Base-by-base conservation (phyloP, 805 yeast genomes). In the Sugiyamaella chiloensis region DNA sequence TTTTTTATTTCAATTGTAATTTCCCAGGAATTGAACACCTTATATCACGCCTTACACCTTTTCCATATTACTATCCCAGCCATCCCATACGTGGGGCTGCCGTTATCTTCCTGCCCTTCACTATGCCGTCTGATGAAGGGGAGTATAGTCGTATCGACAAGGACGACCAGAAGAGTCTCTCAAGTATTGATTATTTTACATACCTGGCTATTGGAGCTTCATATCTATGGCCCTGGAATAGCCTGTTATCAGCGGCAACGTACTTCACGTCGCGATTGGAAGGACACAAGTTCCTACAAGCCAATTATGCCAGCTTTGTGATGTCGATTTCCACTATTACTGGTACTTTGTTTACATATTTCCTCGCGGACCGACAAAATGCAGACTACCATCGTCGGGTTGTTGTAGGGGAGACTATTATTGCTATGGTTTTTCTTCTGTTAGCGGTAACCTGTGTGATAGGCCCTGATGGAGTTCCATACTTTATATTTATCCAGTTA, bases 151-250 rank as follows among this genome's bases (percentile, higher is more conserved):
- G 16, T 14, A 19, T 39, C 14, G 32, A 26, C 9, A 23, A 26
- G 7, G 42, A 26, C 9, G 19, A 21, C 12, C 16, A 19, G 3
- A 21, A 34, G 4, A 34, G 12, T 3, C 24, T 40, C 23, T 40
- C 42, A 11, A 7, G 14, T 11, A 17, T 24, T 14, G 56, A 59
- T 40, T 87, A 85, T 59, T 23, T 74, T 8, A 78, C 91, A 0
- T 88, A 84, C 59, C 66, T 80, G 20, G 56, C 78, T 9, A 74
- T 86, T 5, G 97, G 97, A 0, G 73, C 87, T 11, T 84, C 96
- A 1, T 71, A 85, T 17, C 72, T 91, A 17, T 91, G 98, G 97
- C 98, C 98, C 0, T 91, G 98, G 96, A 93, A 91, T 70, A 81
- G 93, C 56, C 83, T 90, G 53, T 67, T 93, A 7, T 80, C 95